A percentile compares a stretch with the other conserved stretches of the same genome.
phyloP scores from a whole-genome alignment of 1,284 basidiomycete genomes.

The Malassezia nana region DNA sequence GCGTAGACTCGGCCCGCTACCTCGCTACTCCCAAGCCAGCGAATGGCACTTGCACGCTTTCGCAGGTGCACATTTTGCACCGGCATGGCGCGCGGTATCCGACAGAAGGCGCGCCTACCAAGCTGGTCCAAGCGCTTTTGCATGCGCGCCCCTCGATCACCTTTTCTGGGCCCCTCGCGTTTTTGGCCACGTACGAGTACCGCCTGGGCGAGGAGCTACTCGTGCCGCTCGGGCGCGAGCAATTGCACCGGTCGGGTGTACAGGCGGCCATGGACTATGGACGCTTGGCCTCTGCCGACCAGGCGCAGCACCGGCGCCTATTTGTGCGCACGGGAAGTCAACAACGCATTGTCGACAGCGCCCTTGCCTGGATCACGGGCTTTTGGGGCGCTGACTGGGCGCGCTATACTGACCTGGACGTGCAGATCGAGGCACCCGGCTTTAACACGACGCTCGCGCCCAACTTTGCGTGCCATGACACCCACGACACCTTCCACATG shows the following conservation, averaged over 20 bases:
- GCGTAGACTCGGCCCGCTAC: slow-evolving; percentile 33
- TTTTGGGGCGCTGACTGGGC: slow-evolving; percentile 28
- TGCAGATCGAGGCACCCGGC: slow-evolving; percentile 37
- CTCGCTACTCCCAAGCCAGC: slow-evolving; percentile 21
- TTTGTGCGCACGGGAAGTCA: slow-evolving; percentile 42
- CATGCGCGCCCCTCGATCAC: slow-evolving; percentile 4
- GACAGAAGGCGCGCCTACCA: slow-evolving; percentile 19
- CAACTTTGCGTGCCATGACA: slow-evolving; percentile 33
- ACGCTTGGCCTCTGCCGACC: slow-evolving; percentile 20
- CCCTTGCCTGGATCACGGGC: slow-evolving; percentile 32
- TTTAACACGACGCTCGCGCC: slow-evolving; percentile 45
- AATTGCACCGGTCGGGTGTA: slow-evolving; percentile 33
- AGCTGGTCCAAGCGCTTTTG: slow-evolving; percentile 2
- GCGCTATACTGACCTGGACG: slow-evolving; percentile 28
- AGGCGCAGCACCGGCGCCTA: slow-evolving; percentile 21
- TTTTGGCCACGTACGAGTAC: slow-evolving; percentile 34
- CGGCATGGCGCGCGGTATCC: slow-evolving; percentile 45
- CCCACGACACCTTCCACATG: neutral
- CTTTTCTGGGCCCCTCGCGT: slow-evolving; percentile 31
- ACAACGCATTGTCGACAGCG: slow-evolving; percentile 43
- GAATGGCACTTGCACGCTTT: slow-evolving; percentile 24
- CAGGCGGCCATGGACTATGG: slow-evolving; percentile 34
- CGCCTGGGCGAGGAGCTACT: slow-evolving; percentile 40
- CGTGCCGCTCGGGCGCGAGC: slow-evolving; percentile 36
- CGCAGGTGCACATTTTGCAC: slow-evolving; percentile 43